phyloP scores from a whole-genome alignment of 129 eudicot species.

The Centrapalus pauciflorus region DNA sequence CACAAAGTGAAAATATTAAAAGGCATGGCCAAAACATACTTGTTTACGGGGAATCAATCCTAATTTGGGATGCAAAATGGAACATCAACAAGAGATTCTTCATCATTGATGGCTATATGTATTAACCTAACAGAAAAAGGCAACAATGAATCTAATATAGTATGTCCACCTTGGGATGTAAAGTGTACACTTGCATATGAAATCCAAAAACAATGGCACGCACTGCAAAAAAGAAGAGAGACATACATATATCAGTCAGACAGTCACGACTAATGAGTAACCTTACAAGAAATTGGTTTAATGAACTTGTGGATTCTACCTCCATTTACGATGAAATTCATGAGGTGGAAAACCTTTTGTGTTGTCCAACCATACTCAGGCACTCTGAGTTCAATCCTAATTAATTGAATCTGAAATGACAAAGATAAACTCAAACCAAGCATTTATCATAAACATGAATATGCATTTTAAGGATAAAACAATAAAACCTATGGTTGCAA shows the following conservation, averaged over 20 bases:
- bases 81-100: neutral
- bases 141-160: neutral
- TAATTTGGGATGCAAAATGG: neutral
- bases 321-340: constrained; percentile 82
- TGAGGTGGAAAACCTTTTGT: constrained; percentile 72
- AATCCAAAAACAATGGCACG: constrained; percentile 38
- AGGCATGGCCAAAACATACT: neutral
- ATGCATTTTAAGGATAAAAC: neutral
- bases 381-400: constrained; percentile 71
- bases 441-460: neutral
- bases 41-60: neutral
- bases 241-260: neutral
- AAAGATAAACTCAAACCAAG: neutral
- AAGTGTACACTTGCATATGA: constrained; percentile 34
- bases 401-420: constrained; percentile 54
- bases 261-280: too few species aligned
- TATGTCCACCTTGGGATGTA: constrained; percentile 31
- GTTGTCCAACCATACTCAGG: constrained; percentile 91
- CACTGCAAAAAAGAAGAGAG: constrained; percentile 15
- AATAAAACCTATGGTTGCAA: neutral
- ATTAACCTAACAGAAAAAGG: neutral
- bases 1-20: neutral
- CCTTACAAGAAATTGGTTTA: neutral
- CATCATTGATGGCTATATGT: neutral
- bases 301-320: constrained; percentile 30